Conservation (phyloP, 2,329 filamentous ascomycete genomes). For the Epichloe baconii region DNA sequence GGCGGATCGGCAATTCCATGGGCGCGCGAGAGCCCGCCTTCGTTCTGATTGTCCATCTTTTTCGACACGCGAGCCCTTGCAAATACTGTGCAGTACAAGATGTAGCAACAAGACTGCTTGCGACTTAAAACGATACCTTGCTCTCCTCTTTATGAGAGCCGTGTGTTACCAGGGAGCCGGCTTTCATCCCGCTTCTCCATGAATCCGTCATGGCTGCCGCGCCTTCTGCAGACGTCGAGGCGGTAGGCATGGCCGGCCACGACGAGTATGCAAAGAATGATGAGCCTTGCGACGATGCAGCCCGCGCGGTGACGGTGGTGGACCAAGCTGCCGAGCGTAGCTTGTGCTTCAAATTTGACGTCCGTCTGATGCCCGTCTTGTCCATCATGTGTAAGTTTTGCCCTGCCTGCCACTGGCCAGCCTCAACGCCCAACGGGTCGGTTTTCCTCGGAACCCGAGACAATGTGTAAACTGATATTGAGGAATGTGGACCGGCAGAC, state of each 20-base stretch:
- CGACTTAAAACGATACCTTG: no score
- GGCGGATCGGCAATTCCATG: background rate
- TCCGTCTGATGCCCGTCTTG: slow-evolving; percentile 38
- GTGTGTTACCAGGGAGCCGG: no score
- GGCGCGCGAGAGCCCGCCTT: background rate
- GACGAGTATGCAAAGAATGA: slow-evolving; percentile 7
- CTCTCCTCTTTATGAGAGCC: no score
- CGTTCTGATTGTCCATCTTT: no score
- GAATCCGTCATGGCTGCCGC: background rate
- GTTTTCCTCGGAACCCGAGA: no score
- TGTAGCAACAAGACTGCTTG: no score
- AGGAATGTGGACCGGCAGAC: slow-evolving; percentile 13
- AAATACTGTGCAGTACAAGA: no score
- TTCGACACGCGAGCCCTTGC: no score
- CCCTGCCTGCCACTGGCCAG: no score
- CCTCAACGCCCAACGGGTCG: no score
- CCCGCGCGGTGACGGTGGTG: slow-evolving; percentile 14
- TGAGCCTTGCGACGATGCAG: slow-evolving; percentile 9
- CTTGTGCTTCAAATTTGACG: slow-evolving; percentile 41
- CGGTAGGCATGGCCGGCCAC: slow-evolving; percentile 3
- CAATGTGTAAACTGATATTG: background rate
- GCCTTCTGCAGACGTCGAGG: slow-evolving; percentile 3
- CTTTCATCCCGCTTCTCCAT: no score
- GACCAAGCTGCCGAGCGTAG: slow-evolving; percentile 33
- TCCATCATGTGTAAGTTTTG: slow-evolving; percentile 34